These are phyloP conservation scores for Agrocybe pediades DNA, from an alignment of 768 basidiomycete genomes.

Conservation along the genomic window DNA sequence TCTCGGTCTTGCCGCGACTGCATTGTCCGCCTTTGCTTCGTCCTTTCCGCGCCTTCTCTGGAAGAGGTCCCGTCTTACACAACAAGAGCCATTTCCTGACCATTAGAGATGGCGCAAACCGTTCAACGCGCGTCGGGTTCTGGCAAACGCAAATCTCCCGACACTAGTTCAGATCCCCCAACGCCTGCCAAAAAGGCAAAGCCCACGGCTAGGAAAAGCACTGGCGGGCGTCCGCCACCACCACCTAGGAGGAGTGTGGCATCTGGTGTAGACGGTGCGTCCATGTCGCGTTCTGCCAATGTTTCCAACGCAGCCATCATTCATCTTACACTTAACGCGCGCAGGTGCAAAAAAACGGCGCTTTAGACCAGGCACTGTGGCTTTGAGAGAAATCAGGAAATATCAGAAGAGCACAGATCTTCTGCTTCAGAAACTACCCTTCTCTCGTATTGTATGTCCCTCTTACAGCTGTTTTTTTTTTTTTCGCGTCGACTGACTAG, in stretches of 20 bases:
- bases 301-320: background rate
- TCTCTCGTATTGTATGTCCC: constrained; percentile 81
- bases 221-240: constrained; percentile 64
- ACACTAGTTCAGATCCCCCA: constrained; percentile 42
- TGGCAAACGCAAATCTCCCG: constrained; percentile 49
- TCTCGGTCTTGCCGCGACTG: constrained; percentile 2
- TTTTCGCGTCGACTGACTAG: background rate
- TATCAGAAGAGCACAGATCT: constrained; percentile 95
- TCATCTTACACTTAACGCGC: constrained; percentile 19
- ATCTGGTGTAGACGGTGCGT: constrained; percentile 4
- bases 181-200: constrained; percentile 55
- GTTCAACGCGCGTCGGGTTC: constrained; percentile 53
- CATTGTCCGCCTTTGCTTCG: constrained; percentile 4
- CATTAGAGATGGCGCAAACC: constrained; percentile 66
- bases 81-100: background rate
- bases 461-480: background rate
- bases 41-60: constrained; percentile 1
- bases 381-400: constrained; percentile 88
- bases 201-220: constrained; percentile 83
- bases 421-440: constrained; percentile 84
- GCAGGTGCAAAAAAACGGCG: constrained; percentile 51
- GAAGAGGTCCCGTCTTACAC: background rate
- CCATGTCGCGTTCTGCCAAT: background rate
- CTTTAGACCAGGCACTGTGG: constrained; percentile 90
- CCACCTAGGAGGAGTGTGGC: constrained; percentile 21